Percentiles rank a stretch among this genome's conserved stretches.
Evolutionary conservation across 2,329 filamentous ascomycete species (phyloP).

Genomic region (Huntiella omanensis): DNA sequence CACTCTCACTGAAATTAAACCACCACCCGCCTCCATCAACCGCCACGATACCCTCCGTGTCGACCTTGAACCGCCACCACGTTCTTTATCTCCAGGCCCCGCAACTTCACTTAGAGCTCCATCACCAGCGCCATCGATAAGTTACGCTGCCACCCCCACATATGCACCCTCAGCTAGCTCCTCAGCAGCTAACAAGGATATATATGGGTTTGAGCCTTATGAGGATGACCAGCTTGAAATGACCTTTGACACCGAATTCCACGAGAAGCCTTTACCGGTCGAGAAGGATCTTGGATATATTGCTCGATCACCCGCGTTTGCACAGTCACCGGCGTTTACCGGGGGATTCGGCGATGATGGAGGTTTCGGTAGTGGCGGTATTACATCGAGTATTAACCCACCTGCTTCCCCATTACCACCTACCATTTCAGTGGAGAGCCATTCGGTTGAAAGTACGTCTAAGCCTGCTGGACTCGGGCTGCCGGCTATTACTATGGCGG

Average conservation of each 20-base stretch:
- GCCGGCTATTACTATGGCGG: conserved; percentile 29
- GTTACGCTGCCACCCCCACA: conserved; percentile 1
- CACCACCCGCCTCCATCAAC: conserved; percentile 6
- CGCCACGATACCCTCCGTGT: conserved; percentile 6
- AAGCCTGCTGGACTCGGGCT: conserved; percentile 23
- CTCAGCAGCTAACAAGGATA: conserved; percentile 2
- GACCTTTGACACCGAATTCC: conserved; percentile 51
- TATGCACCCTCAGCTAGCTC: conserved; percentile 1
- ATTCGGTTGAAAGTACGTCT: neutral
- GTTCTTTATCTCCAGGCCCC: conserved; percentile 4
- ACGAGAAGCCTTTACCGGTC: conserved; percentile 18
- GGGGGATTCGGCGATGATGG: neutral
- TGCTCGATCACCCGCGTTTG: conserved; percentile 13
- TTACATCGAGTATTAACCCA: conserved; percentile 10
- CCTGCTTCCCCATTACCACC: conserved; percentile 8
- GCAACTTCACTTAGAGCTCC: conserved; percentile 3
- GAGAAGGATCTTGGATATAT: conserved; percentile 18
- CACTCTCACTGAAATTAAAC: conserved; percentile 4
- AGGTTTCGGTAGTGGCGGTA: neutral
- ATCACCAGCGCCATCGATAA: conserved; percentile 4
- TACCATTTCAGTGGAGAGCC: neutral
- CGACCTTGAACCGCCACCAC: conserved; percentile 1
- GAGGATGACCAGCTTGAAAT: conserved; percentile 39
- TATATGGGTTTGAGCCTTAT: conserved; percentile 10
- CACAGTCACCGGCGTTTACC: conserved; percentile 12